phyloP scores from a whole-genome alignment of 2,329 filamentous ascomycete genomes.

The Claviceps sorghi region DNA sequence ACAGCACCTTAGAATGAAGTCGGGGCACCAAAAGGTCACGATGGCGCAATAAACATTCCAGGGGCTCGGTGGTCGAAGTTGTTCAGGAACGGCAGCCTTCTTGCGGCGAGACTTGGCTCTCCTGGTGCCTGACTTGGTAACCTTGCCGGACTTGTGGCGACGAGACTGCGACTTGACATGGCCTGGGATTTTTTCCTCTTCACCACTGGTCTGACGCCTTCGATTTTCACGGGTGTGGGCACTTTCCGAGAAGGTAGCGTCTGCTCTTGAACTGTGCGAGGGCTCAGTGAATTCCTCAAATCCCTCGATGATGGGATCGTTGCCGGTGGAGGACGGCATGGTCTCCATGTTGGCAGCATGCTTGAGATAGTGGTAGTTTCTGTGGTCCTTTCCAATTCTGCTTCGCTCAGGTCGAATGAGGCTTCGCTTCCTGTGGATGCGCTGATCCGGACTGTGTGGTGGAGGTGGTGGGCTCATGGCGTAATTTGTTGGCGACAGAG shows the following conservation, averaged over 20 bases:
- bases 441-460: slow-evolving; percentile 16
- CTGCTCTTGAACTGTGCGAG: slow-evolving; percentile 29
- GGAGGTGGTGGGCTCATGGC: slow-evolving; percentile 16
- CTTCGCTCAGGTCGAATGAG: slow-evolving; percentile 80
- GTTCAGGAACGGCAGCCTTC: slow-evolving; percentile 41
- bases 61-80: slow-evolving; percentile 63
- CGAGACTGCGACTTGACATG: slow-evolving; percentile 20
- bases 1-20: slow-evolving; percentile 70
- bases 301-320: slow-evolving; percentile 76
- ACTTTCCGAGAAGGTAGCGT: slow-evolving; percentile 31
- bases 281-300: slow-evolving; percentile 49
- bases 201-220: slow-evolving; percentile 19
- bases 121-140: slow-evolving; percentile 35
- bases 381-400: slow-evolving; percentile 71
- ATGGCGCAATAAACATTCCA: slow-evolving; percentile 95
- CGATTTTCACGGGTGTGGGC: slow-evolving; percentile 24
- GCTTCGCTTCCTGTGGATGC: slow-evolving; percentile 61
- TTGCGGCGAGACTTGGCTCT: slow-evolving; percentile 27
- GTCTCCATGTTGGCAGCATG: slow-evolving; percentile 89
- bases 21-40: slow-evolving; percentile 87
- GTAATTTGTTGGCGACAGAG: slow-evolving; percentile 33
- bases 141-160: slow-evolving; percentile 41
- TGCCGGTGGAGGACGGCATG: slow-evolving; percentile 79
- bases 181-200: slow-evolving; percentile 19
- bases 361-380: slow-evolving; percentile 90